phyloP scores from a whole-genome alignment of 2,329 filamentous ascomycete species.

The Trichoderma sp. region DNA sequence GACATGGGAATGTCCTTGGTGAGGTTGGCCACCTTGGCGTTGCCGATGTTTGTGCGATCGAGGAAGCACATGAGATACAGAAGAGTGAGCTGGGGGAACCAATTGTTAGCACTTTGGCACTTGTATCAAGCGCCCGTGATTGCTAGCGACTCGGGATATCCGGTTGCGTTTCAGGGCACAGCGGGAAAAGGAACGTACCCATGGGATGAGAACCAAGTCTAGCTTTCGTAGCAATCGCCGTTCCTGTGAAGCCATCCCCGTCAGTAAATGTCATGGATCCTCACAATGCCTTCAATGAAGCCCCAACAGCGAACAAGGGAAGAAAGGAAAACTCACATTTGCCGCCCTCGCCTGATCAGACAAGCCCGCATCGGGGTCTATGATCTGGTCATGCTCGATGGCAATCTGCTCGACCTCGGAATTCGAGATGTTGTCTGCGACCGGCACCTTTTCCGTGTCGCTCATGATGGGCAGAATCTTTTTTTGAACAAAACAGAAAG shows the following conservation, averaged over 20 bases:
- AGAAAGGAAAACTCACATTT: constrained; percentile 49
- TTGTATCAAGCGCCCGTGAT: not conserved
- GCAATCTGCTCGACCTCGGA: constrained; percentile 30
- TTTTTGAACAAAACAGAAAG: not conserved
- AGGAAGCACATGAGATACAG: constrained; percentile 74
- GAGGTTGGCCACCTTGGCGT: constrained; percentile 59
- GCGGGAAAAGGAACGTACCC: constrained; percentile 36
- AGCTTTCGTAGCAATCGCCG: constrained; percentile 60
- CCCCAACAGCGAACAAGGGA: not conserved
- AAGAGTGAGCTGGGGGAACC: constrained; percentile 53
- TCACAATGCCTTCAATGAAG: not conserved
- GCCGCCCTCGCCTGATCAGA: constrained; percentile 59
- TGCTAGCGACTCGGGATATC: not conserved
- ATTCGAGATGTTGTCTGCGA: constrained; percentile 30
- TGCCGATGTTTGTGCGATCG: constrained; percentile 74
- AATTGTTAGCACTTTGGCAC: not conserved
- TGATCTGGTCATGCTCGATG: constrained; percentile 31
- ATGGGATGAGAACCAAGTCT: constrained; percentile 60
- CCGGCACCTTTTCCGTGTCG: constrained; percentile 33
- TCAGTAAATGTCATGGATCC: not conserved
- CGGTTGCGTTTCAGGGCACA: not conserved
- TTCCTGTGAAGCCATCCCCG: constrained; percentile 44
- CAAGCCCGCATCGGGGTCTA: constrained; percentile 57
- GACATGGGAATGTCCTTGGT: constrained; percentile 51
- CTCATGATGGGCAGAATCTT: constrained; percentile 29